A percentile compares a stretch with the other conserved stretches of the same genome.
Evolutionary conservation across 1,139 yeast species (phyloP).

Genomic region (Suhomyces wounanorum): DNA sequence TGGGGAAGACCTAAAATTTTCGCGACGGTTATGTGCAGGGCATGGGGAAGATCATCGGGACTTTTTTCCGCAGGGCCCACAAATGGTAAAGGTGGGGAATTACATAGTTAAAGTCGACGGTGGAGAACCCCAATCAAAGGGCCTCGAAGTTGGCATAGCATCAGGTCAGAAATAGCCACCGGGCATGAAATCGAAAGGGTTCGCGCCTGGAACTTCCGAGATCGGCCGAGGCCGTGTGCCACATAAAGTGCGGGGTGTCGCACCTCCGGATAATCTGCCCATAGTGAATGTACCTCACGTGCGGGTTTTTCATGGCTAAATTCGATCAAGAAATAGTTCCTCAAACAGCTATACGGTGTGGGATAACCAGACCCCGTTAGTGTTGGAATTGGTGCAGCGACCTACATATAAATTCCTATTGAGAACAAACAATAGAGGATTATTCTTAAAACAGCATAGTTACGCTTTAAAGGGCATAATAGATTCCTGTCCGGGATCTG

Average conservation of each 20-base stretch:
- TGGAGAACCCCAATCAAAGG: not conserved
- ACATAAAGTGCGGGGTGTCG: constrained; percentile 9
- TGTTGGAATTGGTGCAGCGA: too few species aligned
- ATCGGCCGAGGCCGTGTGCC: constrained; percentile 7
- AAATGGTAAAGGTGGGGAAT: not conserved
- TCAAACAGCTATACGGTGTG: not conserved
- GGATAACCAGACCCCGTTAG: not conserved
- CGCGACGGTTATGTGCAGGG: constrained; percentile 12
- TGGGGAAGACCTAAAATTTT: constrained; percentile 14
- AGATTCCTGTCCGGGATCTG: too few species aligned
- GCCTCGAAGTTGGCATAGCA: not conserved
- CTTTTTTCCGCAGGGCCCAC: constrained; percentile 7
- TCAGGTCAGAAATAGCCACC: not conserved
- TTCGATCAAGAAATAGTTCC: not conserved
- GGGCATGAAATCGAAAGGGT: not conserved
- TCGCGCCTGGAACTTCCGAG: constrained; percentile 3
- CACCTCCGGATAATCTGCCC: constrained; percentile 5
- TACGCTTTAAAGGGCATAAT: too few species aligned
- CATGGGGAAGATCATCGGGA: constrained; percentile 14
- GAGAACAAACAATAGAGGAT: too few species aligned
- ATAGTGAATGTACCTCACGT: not conserved
- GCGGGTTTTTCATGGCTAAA: not conserved
- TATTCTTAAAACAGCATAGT: too few species aligned
- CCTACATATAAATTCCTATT: too few species aligned
- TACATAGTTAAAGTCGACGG: not conserved